Evolutionary conservation across 768 basidiomycete genomes (phyloP), one percentile per base, ranked within the genome.

Genomic region (Kwoniella sp.): DNA sequence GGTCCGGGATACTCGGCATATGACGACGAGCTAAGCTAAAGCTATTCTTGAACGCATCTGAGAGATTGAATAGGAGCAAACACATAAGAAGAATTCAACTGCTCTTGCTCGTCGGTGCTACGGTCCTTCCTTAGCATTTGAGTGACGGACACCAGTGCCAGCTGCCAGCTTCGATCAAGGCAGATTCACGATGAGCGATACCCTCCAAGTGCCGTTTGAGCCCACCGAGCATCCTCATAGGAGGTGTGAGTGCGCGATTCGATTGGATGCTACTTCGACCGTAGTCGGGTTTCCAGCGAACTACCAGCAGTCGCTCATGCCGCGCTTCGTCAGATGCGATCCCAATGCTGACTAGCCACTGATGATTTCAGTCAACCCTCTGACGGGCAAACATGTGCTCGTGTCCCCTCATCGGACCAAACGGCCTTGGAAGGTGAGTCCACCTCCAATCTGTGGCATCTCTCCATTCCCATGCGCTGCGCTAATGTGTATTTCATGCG

Each of bases 321-420:
- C n/a, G n/a, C n/a, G n/a, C n/a, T n/a, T n/a, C n/a, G n/a, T n/a
- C n/a, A n/a, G n/a, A n/a, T n/a, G n/a, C n/a, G n/a, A 37, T 37
- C 34, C 34, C 13, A 37, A 13, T 37, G 5, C 34, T 37, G 34
- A 37, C 34, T 13, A 5, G 34, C 13, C 34, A 5, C 4, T 20
- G 17, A n/a, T 11, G 41, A 45, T 11, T 45, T 12, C 73, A 93
- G 91, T 86, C 77, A 93, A 93, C 74, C 91, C 92, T 3, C 85
- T 93, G 63, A 88, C 86, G 0, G 85, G 86, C 63, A 88, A 89
- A 72, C 84, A 90, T 76, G 82, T 93, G 60, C 87, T 93, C 30
- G 89, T 93, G 37, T 93, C 92, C 45, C 91, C 93, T 0, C 93
- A 95, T 80, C 89, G 93, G 58, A 92, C 85, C 8, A 92, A 90